Evolutionary conservation across 2,329 filamentous ascomycete species (phyloP).

Genomic region (Aspergillus fumigatus): DNA sequence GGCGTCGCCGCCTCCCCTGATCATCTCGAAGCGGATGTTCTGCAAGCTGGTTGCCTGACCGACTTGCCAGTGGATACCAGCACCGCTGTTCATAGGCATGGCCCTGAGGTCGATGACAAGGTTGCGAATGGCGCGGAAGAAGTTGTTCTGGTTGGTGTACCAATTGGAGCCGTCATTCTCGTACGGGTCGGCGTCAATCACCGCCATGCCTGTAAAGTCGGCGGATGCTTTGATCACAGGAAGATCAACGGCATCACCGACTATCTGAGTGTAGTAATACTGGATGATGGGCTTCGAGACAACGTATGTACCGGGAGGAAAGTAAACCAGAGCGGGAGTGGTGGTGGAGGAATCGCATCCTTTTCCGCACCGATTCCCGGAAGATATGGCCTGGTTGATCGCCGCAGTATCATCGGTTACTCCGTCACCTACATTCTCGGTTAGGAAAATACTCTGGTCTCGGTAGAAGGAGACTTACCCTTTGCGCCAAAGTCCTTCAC

Average conservation of each 20-base stretch:
- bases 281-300: constrained; percentile 75
- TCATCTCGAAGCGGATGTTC: constrained; percentile 79
- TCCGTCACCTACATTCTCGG: constrained; percentile 51
- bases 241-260: constrained; percentile 69
- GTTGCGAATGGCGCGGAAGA: constrained; percentile 78
- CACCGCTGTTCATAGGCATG: constrained; percentile 57
- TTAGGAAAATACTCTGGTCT: constrained; percentile 14
- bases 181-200: constrained; percentile 88
- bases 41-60: constrained; percentile 77
- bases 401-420: constrained; percentile 78
- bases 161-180: constrained; percentile 62
- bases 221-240: constrained; percentile 72
- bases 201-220: constrained; percentile 75
- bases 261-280: constrained; percentile 89
- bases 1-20: constrained; percentile 56
- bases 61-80: constrained; percentile 80
- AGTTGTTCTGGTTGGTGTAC: constrained; percentile 78
- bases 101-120: constrained; percentile 71
- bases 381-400: constrained; percentile 77
- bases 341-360: constrained; percentile 79
- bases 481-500: constrained; percentile 71
- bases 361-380: constrained; percentile 73
- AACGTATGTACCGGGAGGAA: constrained; percentile 80
- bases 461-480: constrained; percentile 49
- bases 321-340: constrained; percentile 85